Conservation (phyloP, 768 basidiomycete genomes). For the Lentinus tigrinus region DNA sequence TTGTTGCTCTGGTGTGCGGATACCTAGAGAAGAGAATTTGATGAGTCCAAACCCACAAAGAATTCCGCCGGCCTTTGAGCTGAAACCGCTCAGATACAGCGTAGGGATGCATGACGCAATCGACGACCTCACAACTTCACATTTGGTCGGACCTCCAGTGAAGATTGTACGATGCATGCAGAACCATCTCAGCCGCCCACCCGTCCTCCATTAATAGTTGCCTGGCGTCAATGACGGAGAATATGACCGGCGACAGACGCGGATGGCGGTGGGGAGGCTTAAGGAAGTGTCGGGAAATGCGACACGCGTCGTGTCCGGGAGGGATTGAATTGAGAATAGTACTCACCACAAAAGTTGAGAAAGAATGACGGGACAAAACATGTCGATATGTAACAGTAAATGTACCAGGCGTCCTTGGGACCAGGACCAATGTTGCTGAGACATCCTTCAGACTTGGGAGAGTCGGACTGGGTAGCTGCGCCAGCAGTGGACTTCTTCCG, state of each 20-base stretch:
- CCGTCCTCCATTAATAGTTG: background rate
- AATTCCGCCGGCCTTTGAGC: too few relatives aligned
- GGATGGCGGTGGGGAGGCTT: too few relatives aligned
- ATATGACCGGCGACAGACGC: too few relatives aligned
- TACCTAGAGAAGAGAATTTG: slow-evolving; percentile 34
- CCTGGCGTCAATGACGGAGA: too few relatives aligned
- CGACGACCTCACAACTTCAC: too few relatives aligned
- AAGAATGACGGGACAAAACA: slow-evolving; percentile 78
- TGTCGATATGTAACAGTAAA: slow-evolving; percentile 87
- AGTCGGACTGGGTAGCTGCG: slow-evolving; percentile 37
- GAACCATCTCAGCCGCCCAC: background rate
- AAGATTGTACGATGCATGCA: background rate
- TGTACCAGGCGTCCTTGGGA: slow-evolving; percentile 93
- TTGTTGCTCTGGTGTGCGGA: slow-evolving; percentile 88
- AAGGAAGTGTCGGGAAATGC: background rate
- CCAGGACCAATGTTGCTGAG: slow-evolving; percentile 79
- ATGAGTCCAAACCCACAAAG: too few relatives aligned
- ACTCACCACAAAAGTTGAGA: slow-evolving; percentile 76
- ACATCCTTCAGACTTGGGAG: slow-evolving; percentile 44
- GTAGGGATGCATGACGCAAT: too few relatives aligned
- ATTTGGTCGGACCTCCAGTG: too few relatives aligned
- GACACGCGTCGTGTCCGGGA: background rate
- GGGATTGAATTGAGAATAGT: background rate
- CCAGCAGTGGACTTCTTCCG: slow-evolving; percentile 57
- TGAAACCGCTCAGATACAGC: too few relatives aligned